Evolutionary conservation across 495 filamentous ascomycete species (phyloP), one percentile per base, ranked within the genome.

Genomic region (Penicillium lividum): DNA sequence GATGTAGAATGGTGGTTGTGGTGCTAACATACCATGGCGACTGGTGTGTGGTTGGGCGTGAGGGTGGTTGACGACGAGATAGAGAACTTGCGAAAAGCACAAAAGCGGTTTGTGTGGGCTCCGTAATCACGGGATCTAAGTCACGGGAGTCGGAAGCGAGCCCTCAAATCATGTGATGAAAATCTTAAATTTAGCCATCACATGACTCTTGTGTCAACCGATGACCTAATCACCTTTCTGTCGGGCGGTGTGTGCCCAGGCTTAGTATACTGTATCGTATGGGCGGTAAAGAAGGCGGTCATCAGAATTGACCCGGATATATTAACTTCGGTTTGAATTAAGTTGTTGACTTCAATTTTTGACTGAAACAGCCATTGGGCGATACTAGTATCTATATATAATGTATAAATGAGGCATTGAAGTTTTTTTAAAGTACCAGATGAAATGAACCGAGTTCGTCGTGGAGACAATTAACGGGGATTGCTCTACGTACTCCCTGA

Each of bases 21-120:
- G 58, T 55, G 60, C 29, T 47, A 44, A 73, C 75, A 69, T 80
- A 80, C 77, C 77, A 80, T 80, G 77, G 73, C 70, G 77, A 74
- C 73, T 75, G 67, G 63, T 73, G 69, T 67, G 38, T 63, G 60
- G 30, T 25, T 52, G 28, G 51, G 75, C 72, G 72, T 74, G 69
- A 69, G 68, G 61, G 67, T 78, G 74, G 75, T 70, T 63, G 65
- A 74, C 75, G 77, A 78, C 75, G 75, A 64, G 72, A 63, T 73
- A 62, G 61, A 66, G 64, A 74, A 66, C 59, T 61, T 63, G 56
- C 62, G 60, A 68, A 70, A 68, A 70, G 66, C 70, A 67, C 63
- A 73, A 76, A 77, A 69, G 69, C 68, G 65, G 65, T 72, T 64
- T 76, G 75, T 77, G 75, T 73, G 77, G 73, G 75, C 61, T 65